A percentile compares a stretch with the other conserved stretches of the same genome.
Conservation (phyloP, 305 asterid genomes). For the Coffea humblotiana region DNA sequence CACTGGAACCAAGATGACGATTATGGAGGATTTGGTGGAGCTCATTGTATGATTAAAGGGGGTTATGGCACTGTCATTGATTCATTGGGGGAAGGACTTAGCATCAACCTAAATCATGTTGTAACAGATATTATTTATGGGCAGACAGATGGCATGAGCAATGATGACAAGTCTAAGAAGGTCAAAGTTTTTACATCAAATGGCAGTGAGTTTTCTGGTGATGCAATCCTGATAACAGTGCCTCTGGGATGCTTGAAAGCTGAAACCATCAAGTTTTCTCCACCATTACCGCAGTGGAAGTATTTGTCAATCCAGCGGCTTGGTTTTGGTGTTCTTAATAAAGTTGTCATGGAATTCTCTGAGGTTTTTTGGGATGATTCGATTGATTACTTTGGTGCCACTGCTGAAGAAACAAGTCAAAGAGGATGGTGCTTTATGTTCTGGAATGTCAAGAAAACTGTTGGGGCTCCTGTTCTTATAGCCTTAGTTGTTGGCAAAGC, state of each 20-base stretch:
- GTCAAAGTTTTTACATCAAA: conserved; percentile 72
- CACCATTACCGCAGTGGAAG: conserved; percentile 90
- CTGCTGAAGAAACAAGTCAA: conserved; percentile 78
- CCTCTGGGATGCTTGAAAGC: conserved; percentile 98
- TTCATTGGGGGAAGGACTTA: conserved; percentile 81
- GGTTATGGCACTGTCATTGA: conserved; percentile 91
- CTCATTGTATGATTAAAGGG: conserved; percentile 99
- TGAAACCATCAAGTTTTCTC: conserved; percentile 78
- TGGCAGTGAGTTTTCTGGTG: conserved; percentile 82
- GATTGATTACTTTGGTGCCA: conserved; percentile 95
- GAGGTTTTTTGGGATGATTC: conserved; percentile 97
- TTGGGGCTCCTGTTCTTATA: conserved; percentile 97
- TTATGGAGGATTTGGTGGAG: conserved; percentile 99
- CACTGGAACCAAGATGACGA: conserved; percentile 97
- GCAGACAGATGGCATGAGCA: conserved; percentile 35
- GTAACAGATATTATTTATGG: conserved; percentile 69
- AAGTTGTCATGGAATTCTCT: conserved; percentile 89
- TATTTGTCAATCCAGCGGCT: conserved; percentile 70
- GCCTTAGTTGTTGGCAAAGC: conserved; percentile 98
- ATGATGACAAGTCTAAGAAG: conserved; percentile 42
- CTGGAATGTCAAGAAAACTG: conserved; percentile 98
- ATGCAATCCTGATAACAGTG: conserved; percentile 88
- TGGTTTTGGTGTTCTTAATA: conserved; percentile 96
- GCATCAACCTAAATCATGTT: conserved; percentile 64
- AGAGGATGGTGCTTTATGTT: conserved; percentile 99